Conservation (phyloP, 2,329 filamentous ascomycete genomes). For the Phialophora tarda region DNA sequence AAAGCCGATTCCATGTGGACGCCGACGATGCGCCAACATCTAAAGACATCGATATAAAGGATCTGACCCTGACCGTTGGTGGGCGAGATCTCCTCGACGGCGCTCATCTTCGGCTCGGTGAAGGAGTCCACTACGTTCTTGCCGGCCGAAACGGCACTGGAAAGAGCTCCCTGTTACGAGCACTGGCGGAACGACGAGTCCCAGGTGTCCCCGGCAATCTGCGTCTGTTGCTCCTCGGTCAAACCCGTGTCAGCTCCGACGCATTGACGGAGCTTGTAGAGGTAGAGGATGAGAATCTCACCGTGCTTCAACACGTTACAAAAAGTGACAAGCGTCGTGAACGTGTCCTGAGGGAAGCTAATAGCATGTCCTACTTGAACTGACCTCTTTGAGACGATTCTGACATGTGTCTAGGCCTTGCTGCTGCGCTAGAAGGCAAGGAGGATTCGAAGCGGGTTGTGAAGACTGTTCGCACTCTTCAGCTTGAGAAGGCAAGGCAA, state of each 20-base stretch:
- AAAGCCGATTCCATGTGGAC: conserved; percentile 38
- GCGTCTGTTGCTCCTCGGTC: conserved; percentile 71
- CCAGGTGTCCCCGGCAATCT: conserved; percentile 73
- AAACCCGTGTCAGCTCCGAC: conserved; percentile 54
- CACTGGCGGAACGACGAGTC: conserved; percentile 77
- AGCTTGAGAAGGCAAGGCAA: conserved; percentile 66
- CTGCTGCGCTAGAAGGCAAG: conserved; percentile 63
- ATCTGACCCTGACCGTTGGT: conserved; percentile 36
- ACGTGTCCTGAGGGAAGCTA: conserved; percentile 65
- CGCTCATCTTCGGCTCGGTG: conserved; percentile 73
- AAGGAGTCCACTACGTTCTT: conserved; percentile 75
- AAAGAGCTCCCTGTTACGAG: conserved; percentile 77
- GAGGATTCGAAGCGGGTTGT: conserved; percentile 64
- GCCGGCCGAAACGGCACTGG: conserved; percentile 81
- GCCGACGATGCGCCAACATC: conserved; percentile 35
- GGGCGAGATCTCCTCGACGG: conserved; percentile 68
- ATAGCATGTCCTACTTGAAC: conserved; percentile 50
- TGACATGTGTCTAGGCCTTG: conserved; percentile 54
- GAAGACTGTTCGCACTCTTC: conserved; percentile 65
- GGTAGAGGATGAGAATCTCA: conserved; percentile 41
- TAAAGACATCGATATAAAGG: conserved; percentile 38
- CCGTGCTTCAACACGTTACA: conserved; percentile 72
- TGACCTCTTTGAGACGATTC: not conserved
- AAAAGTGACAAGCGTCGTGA: conserved; percentile 57
- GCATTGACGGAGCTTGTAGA: conserved; percentile 43